phyloP scores from a whole-genome alignment of 148 eudicot species.

The Persicaria maculosa region DNA sequence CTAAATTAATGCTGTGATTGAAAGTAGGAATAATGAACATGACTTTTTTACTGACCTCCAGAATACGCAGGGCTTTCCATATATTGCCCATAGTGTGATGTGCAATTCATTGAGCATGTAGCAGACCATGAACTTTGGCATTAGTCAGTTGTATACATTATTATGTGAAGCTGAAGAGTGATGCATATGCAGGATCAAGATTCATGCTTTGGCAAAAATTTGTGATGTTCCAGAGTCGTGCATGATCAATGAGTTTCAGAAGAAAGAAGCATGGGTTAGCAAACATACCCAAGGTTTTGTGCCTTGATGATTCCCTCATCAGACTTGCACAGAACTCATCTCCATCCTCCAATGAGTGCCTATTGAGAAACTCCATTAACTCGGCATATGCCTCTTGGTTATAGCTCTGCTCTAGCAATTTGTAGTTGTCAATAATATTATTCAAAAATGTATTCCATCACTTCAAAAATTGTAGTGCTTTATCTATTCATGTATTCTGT shows the following conservation, averaged over 20 bases:
- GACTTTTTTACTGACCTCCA: slow-evolving; percentile 29
- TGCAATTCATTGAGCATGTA: background rate
- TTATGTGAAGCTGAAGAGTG: background rate
- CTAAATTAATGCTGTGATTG: background rate
- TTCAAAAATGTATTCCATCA: background rate
- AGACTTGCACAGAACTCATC: slow-evolving; percentile 71
- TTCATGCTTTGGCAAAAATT: slow-evolving; percentile 62
- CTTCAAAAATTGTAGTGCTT: background rate
- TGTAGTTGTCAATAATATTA: background rate
- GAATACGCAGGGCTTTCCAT: slow-evolving; percentile 32
- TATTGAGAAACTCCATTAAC: slow-evolving; percentile 64
- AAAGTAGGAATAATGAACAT: background rate
- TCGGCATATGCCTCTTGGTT: slow-evolving; percentile 72
- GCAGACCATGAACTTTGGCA: background rate
- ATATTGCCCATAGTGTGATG: background rate
- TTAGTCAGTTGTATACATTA: background rate
- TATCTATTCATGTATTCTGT: background rate
- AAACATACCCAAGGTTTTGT: slow-evolving; percentile 54
- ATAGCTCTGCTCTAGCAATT: slow-evolving; percentile 56
- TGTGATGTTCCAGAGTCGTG: too few relatives aligned
- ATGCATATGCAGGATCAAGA: background rate
- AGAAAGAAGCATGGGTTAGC: too few relatives aligned
- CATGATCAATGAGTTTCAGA: too few relatives aligned
- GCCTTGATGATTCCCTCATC: slow-evolving; percentile 70
- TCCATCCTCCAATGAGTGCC: slow-evolving; percentile 64